These are phyloP conservation scores for Aspergillus latus DNA, from an alignment of 2,329 filamentous ascomycete species.

Conservation along the genomic window DNA sequence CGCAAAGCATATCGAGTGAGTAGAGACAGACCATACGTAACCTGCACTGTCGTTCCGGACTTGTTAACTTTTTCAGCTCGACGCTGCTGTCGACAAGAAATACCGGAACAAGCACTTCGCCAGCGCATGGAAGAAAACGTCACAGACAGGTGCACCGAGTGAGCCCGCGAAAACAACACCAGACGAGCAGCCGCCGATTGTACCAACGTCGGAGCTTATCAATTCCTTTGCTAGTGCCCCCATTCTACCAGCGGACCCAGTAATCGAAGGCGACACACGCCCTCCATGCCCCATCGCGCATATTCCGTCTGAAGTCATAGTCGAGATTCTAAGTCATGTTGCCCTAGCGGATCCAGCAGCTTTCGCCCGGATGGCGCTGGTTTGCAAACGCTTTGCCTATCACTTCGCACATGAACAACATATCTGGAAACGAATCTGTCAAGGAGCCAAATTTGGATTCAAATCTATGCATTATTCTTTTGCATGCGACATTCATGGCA, in stretches of 20 bases:
- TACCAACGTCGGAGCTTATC: constrained; percentile 68
- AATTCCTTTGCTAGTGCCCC: constrained; percentile 68
- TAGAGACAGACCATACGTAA: not conserved
- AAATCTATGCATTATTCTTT: constrained; percentile 79
- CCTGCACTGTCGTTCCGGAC: constrained; percentile 5
- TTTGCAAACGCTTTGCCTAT: constrained; percentile 85
- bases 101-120: constrained; percentile 94
- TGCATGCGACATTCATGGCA: constrained; percentile 59
- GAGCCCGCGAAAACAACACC: constrained; percentile 54
- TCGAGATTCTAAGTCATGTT: constrained; percentile 74
- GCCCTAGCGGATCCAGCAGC: constrained; percentile 73
- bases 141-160: constrained; percentile 49
- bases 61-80: constrained; percentile 56
- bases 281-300: constrained; percentile 76
- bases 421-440: constrained; percentile 78
- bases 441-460: constrained; percentile 74
- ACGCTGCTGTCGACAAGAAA: constrained; percentile 75
- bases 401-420: constrained; percentile 79
- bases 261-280: constrained; percentile 67
- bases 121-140: constrained; percentile 53
- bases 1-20: constrained; percentile 80
- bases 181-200: constrained; percentile 48
- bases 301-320: constrained; percentile 80
- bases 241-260: constrained; percentile 67
- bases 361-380: constrained; percentile 71